Conservation (phyloP, 257 asterid genomes). For the Nicotiana otophora region DNA sequence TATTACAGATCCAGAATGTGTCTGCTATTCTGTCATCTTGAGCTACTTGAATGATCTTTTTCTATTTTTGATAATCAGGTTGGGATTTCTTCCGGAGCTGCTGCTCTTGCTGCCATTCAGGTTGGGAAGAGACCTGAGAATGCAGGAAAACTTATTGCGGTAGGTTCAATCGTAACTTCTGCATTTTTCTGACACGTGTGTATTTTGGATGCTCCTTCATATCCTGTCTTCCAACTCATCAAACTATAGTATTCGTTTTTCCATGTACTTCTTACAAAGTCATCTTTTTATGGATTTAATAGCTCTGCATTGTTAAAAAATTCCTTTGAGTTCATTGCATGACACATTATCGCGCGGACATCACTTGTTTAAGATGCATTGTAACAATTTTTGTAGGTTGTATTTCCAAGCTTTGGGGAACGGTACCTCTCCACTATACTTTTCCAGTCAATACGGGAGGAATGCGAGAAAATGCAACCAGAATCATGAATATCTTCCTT, state of each 20-base stretch:
- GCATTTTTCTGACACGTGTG: background rate
- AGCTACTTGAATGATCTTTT: background rate
- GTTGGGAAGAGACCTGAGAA: slow-evolving; percentile 94
- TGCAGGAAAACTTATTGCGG: slow-evolving; percentile 92
- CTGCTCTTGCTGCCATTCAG: slow-evolving; percentile 81
- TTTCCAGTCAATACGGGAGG: slow-evolving; percentile 90
- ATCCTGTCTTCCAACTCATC: background rate
- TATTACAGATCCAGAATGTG: background rate
- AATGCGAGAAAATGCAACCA: slow-evolving; percentile 82
- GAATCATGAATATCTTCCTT: slow-evolving; percentile 37
- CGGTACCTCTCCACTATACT: slow-evolving; percentile 82
- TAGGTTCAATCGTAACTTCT: slow-evolving; percentile 23
- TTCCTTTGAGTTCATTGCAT: background rate
- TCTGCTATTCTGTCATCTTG: background rate
- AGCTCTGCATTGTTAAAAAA: background rate
- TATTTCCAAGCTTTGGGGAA: slow-evolving; percentile 96
- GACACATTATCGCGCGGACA: background rate
- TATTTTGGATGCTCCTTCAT: background rate
- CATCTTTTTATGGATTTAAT: background rate
- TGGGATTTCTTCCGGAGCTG: slow-evolving; percentile 99
- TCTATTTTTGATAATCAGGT: slow-evolving; percentile 41
- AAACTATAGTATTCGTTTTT: background rate
- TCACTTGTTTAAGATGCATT: background rate
- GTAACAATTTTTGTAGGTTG: slow-evolving; percentile 47
- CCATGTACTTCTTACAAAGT: background rate